These are phyloP conservation scores for Guillardia theta DNA, from an alignment of 78 protist species.

Conservation along the genomic window DNA sequence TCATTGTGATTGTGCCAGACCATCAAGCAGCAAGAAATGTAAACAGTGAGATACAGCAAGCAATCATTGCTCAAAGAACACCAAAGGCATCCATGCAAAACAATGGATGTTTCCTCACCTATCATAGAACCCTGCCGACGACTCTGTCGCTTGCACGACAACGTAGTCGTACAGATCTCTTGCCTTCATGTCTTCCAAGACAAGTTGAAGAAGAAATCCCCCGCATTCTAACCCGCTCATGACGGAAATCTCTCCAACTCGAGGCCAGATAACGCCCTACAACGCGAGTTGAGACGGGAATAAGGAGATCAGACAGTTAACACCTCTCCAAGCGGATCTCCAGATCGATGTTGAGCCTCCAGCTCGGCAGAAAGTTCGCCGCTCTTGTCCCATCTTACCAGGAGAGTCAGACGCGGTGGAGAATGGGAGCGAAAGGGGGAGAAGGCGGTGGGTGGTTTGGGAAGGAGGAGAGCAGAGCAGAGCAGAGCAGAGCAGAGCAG, in stretches of 20 bases:
- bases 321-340: not conserved
- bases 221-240: not conserved
- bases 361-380: not conserved
- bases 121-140: not conserved
- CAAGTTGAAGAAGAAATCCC: not conserved
- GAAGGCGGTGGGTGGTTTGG: not conserved
- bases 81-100: too few species aligned
- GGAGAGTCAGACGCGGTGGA: not conserved
- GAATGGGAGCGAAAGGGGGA: not conserved
- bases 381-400: not conserved
- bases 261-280: not conserved
- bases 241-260: not conserved
- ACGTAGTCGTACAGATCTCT: not conserved
- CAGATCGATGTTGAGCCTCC: not conserved
- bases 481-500: constrained; percentile 16
- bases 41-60: too few species aligned
- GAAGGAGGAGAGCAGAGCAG: not conserved
- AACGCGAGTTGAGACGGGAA: too few species aligned
- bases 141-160: not conserved
- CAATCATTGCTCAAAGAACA: too few species aligned
- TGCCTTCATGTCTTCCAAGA: not conserved
- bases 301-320: too few species aligned
- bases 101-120: too few species aligned
- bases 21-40: too few species aligned
- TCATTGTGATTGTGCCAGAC: too few species aligned